A percentile compares a stretch with the other conserved stretches of the same genome.
Evolutionary conservation across 2,329 filamentous ascomycete species (phyloP).

Genomic region (Hypoxylon sp.): DNA sequence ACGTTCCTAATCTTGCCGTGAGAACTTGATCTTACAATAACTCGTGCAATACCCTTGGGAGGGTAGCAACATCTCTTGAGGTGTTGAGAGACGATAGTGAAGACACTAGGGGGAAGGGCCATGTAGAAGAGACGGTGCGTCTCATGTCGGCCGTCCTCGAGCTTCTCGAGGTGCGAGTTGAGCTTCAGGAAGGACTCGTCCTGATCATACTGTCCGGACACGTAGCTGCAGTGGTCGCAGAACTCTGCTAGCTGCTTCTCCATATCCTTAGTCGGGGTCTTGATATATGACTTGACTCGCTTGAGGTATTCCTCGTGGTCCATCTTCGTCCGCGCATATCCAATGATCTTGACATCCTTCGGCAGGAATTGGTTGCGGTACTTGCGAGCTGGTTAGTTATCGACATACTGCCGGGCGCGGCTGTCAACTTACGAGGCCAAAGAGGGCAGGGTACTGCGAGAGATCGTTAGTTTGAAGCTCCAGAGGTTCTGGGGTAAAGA

Average conservation of each 20-base stretch:
- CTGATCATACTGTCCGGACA: slow-evolving; percentile 97
- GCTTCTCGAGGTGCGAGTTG: slow-evolving; percentile 82
- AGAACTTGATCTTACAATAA: slow-evolving; percentile 73
- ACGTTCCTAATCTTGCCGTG: neutral
- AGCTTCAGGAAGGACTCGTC: slow-evolving; percentile 92
- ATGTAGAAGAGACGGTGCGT: slow-evolving; percentile 98
- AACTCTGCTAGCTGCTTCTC: slow-evolving; percentile 96
- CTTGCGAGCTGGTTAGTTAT: slow-evolving; percentile 55
- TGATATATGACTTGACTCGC: slow-evolving; percentile 97
- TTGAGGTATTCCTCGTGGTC: slow-evolving; percentile 94
- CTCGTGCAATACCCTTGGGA: slow-evolving; percentile 84
- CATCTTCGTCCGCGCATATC: slow-evolving; percentile 99
- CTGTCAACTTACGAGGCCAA: slow-evolving; percentile 82
- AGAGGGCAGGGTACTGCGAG: slow-evolving; percentile 88
- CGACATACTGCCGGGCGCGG: slow-evolving; percentile 1
- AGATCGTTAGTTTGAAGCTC: slow-evolving; percentile 42
- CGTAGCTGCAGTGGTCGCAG: slow-evolving; percentile 85
- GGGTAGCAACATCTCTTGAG: slow-evolving; percentile 98
- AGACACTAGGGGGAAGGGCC: slow-evolving; percentile 96
- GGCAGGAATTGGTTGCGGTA: slow-evolving; percentile 99
- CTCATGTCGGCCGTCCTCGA: slow-evolving; percentile 84
- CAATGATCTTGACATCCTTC: slow-evolving; percentile 95
- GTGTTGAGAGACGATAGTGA: slow-evolving; percentile 96
- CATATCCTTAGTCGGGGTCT: slow-evolving; percentile 96
- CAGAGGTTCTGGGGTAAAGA: slow-evolving; percentile 10